Evolutionary conservation across 257 asterid genomes (phyloP).

Genomic region (Solanum habrochaites): DNA sequence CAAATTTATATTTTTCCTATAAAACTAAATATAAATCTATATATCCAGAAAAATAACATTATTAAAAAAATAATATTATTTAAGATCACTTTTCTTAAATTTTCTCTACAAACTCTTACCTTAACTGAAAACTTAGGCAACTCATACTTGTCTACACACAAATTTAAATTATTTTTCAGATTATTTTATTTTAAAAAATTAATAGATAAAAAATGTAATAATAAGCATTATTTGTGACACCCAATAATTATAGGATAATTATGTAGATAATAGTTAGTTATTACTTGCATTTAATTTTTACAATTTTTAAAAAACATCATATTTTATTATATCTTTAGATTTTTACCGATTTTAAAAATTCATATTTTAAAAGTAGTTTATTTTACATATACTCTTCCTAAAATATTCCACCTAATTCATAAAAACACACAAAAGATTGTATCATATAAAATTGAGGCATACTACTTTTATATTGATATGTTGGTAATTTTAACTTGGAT

Average conservation of each 20-base stretch:
- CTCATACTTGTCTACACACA: background rate
- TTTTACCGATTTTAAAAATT: too few relatives aligned
- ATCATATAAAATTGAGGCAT: background rate
- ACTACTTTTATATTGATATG: background rate
- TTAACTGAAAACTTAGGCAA: background rate
- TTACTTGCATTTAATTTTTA: background rate
- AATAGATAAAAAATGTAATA: background rate
- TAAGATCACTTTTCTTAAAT: background rate
- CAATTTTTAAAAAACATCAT: too few relatives aligned
- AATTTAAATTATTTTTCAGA: too few relatives aligned
- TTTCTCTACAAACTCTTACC: background rate
- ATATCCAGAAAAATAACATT: too few relatives aligned
- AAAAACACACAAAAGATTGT: too few relatives aligned
- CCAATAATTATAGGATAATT: background rate
- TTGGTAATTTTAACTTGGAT: background rate
- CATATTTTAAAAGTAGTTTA: background rate
- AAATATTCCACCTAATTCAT: too few relatives aligned
- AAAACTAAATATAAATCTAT: too few relatives aligned
- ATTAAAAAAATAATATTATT: too few relatives aligned
- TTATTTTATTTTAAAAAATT: too few relatives aligned
- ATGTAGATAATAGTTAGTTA: too few relatives aligned
- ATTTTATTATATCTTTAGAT: background rate
- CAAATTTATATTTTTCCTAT: too few relatives aligned
- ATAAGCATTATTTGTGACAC: background rate
- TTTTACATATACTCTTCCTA: too few relatives aligned